phyloP scores from a whole-genome alignment of 2,329 filamentous ascomycete genomes.

The Zalaria sp. region DNA sequence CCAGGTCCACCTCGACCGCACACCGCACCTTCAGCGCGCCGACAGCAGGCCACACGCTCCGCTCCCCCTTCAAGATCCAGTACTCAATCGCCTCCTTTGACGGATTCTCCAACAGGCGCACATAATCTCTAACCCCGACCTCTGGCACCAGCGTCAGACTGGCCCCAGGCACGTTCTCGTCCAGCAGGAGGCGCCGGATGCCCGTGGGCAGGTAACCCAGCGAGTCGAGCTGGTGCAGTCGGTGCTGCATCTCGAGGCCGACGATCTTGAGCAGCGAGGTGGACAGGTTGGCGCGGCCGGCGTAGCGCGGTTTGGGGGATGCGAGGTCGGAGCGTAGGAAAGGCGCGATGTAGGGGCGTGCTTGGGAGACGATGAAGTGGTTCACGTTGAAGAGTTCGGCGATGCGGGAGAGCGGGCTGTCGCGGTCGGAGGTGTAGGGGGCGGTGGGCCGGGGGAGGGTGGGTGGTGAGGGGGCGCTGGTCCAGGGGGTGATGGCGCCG shows the following conservation, averaged over 20 bases:
- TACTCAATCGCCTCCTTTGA: conserved; percentile 62
- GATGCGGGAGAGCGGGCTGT: conserved; percentile 55
- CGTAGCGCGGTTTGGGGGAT: conserved; percentile 48
- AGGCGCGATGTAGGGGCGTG: conserved; percentile 75
- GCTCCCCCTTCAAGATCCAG: conserved; percentile 75
- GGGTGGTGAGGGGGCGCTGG: conserved; percentile 42
- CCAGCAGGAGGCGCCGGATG: conserved; percentile 63
- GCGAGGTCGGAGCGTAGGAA: conserved; percentile 73
- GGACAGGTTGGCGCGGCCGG: conserved; percentile 44
- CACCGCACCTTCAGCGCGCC: conserved; percentile 69
- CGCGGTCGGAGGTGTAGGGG: conserved; percentile 48
- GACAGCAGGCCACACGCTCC: conserved; percentile 82
- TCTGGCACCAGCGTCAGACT: conserved; percentile 73
- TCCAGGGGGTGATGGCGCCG: conserved; percentile 62
- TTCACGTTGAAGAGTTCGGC: conserved; percentile 84
- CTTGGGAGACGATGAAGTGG: conserved; percentile 89
- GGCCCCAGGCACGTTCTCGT: conserved; percentile 45
- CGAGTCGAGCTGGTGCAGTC: conserved; percentile 67
- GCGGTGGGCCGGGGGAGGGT: conserved; percentile 57
- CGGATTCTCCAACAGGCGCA: conserved; percentile 68
- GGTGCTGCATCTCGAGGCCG: conserved; percentile 64
- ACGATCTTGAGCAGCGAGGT: conserved; percentile 31
- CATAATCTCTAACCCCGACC: conserved; percentile 57
- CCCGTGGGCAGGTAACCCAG: conserved; percentile 56
- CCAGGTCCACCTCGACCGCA: conserved; percentile 75